phyloP scores from a whole-genome alignment of 176 grass and related monocot species.

The Musa itinerans region DNA sequence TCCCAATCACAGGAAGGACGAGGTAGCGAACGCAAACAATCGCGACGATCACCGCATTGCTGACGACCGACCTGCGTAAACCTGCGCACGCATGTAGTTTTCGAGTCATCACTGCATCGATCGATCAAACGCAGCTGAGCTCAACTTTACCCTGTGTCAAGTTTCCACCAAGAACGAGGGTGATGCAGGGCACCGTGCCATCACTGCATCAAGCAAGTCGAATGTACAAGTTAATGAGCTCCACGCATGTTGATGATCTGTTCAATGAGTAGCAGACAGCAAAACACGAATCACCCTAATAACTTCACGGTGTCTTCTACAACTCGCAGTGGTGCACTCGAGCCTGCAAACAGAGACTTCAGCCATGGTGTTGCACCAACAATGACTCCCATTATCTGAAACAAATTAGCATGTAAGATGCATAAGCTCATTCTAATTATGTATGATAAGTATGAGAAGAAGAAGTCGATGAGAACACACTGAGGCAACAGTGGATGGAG shows the following conservation, averaged over 20 bases:
- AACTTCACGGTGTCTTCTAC: slow-evolving; percentile 57
- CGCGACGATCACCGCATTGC: slow-evolving; percentile 8
- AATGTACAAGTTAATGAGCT: neutral
- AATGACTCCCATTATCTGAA: slow-evolving; percentile 53
- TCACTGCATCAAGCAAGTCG: slow-evolving; percentile 29
- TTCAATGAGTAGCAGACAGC: neutral
- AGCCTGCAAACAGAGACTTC: slow-evolving; percentile 45
- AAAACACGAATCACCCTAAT: slow-evolving; percentile 43
- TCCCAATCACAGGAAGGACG: slow-evolving; percentile 36
- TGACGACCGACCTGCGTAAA: slow-evolving; percentile 14
- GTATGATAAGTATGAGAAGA: neutral
- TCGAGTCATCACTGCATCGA: neutral
- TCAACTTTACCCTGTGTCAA: slow-evolving; percentile 41
- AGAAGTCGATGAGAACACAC: slow-evolving; percentile 19
- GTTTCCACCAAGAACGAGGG: slow-evolving; percentile 86
- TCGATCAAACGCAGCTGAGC: neutral
- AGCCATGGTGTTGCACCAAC: slow-evolving; percentile 59
- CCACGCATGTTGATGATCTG: neutral
- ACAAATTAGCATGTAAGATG: neutral
- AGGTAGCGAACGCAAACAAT: slow-evolving; percentile 33
- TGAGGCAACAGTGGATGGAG: slow-evolving; percentile 66
- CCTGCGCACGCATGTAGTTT: slow-evolving; percentile 10
- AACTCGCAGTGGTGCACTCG: slow-evolving; percentile 33
- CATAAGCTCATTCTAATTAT: neutral
- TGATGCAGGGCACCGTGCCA: slow-evolving; percentile 76